Base-by-base conservation (phyloP, 352 stramenopile species). In the Globisporangium irregulare region DNA sequence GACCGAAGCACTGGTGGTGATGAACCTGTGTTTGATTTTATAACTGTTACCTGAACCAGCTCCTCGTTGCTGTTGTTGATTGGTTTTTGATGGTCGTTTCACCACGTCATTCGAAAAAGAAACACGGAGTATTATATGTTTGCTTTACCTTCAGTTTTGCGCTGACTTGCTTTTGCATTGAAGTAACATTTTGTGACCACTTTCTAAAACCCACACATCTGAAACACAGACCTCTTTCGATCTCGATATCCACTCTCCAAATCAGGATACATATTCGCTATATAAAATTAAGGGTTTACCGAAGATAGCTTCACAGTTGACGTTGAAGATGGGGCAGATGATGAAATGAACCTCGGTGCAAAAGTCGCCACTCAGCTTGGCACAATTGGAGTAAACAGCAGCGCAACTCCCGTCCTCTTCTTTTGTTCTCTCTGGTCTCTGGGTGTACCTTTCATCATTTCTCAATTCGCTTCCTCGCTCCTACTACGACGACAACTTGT, bases 311-410 rank as follows among this genome's bases (percentile, higher is more conserved):
- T 12, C 12, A 59, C 1, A 25, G 56, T n/a, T 50, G 24, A 38
- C 24, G 4, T n/a, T 41, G 10, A 55, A 46, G 59, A 25, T 38
- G 58, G 12, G 3, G 15, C 38, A 18, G 36, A 24, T 27, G 15
- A 50, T 50, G 41, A 50, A 50, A 51, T 51, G 43, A 22, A 51
- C 43, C 43, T 22, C 8, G 43, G 43, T 58, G 27, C 43, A 38
- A n/a, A 46, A n/a, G 25, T 27, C 14, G 14, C 18, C 59, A 36
- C 41, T 53, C 46, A 43, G 59, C 50, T 57, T 34, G 29, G 5
- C 59, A 18, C 59, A 4, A 56, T 46, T 62, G 20, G 57, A 53
- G n/a, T 62, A 62, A 62, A 22, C 32, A 15, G 6, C 38, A 41
- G 29, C 6, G 18, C 41, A 43, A 57, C 24, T 24, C 54, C 14